phyloP scores from a whole-genome alignment of 768 basidiomycete species.

The Tulasnella sp. region DNA sequence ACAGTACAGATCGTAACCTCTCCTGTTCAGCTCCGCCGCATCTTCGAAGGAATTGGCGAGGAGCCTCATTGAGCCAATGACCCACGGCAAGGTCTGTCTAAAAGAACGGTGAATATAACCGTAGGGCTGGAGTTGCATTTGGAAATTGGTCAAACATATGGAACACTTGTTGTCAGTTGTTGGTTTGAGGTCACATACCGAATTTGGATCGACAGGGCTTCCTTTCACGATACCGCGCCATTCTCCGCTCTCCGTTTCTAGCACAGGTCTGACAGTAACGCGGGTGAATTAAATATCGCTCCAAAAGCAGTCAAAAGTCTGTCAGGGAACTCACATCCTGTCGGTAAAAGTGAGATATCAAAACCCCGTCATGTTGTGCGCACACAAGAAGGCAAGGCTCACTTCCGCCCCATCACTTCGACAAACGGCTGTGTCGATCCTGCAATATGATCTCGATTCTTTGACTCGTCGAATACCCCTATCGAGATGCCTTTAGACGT shows the following conservation, averaged over 20 bases:
- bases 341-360: not conserved
- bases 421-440: conserved; percentile 69
- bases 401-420: conserved; percentile 70
- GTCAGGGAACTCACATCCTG: conserved; percentile 33
- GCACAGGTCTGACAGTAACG: conserved; percentile 52
- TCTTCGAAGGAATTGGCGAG: conserved; percentile 47
- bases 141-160: not conserved
- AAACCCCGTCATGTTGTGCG: too few relatives aligned
- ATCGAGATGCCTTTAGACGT: conserved; percentile 73
- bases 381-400: too few relatives aligned
- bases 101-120: conserved; percentile 73
- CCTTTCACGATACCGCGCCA: conserved; percentile 79
- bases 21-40: conserved; percentile 40
- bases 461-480: conserved; percentile 55
- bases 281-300: not conserved
- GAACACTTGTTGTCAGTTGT: not conserved
- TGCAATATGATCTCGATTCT: conserved; percentile 45
- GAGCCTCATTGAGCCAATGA: conserved; percentile 66
- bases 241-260: conserved; percentile 51
- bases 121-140: conserved; percentile 41
- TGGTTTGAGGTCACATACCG: conserved; percentile 23
- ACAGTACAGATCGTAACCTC: conserved; percentile 71
- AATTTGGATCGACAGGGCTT: conserved; percentile 53
- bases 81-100: conserved; percentile 62
- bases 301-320: too few relatives aligned